Base-by-base conservation (phyloP, 2,329 filamentous ascomycete genomes). In the Trichophyton benhamiae region DNA sequence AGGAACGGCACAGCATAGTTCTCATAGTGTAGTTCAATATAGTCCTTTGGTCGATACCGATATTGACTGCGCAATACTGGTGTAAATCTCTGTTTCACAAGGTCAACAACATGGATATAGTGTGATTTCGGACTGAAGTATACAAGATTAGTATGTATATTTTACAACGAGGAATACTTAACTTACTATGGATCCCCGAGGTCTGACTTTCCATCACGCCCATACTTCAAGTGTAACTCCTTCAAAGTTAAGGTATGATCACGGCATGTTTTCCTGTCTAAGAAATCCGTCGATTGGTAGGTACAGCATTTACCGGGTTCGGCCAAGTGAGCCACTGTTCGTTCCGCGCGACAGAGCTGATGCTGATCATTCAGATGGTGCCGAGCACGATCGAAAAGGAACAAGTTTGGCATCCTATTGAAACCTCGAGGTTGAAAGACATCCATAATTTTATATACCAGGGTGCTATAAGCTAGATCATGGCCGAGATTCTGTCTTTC, bases 381-480 rank as follows among this genome's bases (percentile, higher is more conserved):
- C 11, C 42, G 25, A 7, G 41, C 60, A 33, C 27, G 52, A 55
- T 55, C 27, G 15, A 55, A 55, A 36, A 55, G 25, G 27, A 63
- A 63, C 13, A 59, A 27, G 41, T 58, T 55, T 9, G 49, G 53
- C 22, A 59, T 44, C 36, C 25, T 27, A 11, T 42, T 57, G n/a
- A 27, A 9, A 3, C 44, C 52, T 15, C 25, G 46, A 17, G 48
- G 55, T 17, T 38, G 15, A 38, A 63, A 62, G 25, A 61, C 53
- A 15, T 64, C 58, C 48, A 36, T 52, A 38, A 66, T 65, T 20
- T 53, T 59, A 53, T 60, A 36, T 2, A 65, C 33, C 25, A 66
- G 57, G 5, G 64, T 59, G 44, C 61, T 61, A 42, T 63, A 66
- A 30, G 61, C 62, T 33, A 63, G 60, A n/a, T 62, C 63, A 58